Evolutionary conservation across 176 grass and related monocot species (phyloP).

Genomic region (Oryza nivara): DNA sequence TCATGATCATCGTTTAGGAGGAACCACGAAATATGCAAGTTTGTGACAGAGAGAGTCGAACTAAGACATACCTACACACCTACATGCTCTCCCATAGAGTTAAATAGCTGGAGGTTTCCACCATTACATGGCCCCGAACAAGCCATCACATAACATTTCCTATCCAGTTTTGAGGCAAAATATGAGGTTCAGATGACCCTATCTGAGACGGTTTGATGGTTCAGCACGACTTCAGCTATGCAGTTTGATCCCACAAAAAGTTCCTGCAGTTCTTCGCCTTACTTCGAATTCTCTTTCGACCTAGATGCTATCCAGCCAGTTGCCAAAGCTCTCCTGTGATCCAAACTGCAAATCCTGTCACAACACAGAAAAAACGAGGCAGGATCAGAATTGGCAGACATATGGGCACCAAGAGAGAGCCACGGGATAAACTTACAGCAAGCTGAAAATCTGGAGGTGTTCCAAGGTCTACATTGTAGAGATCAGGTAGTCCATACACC

Average conservation of each 20-base stretch:
- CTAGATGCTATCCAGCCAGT: conserved; percentile 72
- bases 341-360: conserved; percentile 74
- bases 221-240: not conserved
- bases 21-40: not conserved
- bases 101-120: not conserved
- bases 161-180: not conserved
- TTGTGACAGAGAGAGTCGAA: not conserved
- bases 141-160: not conserved
- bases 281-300: not conserved
- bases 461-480: conserved; percentile 50
- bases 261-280: conserved; percentile 19
- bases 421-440: conserved; percentile 52
- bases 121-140: not conserved
- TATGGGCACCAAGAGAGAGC: not conserved
- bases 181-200: not conserved
- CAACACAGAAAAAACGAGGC: not conserved
- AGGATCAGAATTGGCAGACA: conserved; percentile 20
- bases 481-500: conserved; percentile 50
- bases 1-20: not conserved
- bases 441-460: conserved; percentile 72
- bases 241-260: conserved; percentile 33
- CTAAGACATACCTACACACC: not conserved
- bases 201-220: conserved; percentile 6
- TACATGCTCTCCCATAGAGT: not conserved
- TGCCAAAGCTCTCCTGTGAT: conserved; percentile 81